phyloP scores from a whole-genome alignment of 768 basidiomycete species.

The Trametes punicea region DNA sequence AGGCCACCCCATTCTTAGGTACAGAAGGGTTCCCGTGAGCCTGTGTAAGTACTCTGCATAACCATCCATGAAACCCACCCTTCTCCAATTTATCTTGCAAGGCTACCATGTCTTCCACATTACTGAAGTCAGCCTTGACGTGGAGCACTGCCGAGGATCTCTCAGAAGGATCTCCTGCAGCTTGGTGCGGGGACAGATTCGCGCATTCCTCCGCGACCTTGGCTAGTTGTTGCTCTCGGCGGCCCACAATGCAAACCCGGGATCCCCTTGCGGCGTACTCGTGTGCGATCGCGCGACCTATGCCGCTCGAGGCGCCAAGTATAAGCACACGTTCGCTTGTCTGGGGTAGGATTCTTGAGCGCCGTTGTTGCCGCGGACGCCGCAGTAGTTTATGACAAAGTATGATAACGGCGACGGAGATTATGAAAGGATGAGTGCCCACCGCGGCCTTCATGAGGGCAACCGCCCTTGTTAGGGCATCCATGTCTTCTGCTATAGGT shows the following conservation, averaged over 20 bases:
- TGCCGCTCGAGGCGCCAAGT: constrained; percentile 81
- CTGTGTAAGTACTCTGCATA: neutral
- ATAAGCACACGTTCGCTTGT: constrained; percentile 69
- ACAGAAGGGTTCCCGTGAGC: neutral
- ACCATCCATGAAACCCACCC: constrained; percentile 42
- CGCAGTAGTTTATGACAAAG: constrained; percentile 11
- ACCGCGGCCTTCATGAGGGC: neutral
- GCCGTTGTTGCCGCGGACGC: constrained; percentile 18
- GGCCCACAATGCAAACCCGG: constrained; percentile 68
- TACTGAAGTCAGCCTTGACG: constrained; percentile 60
- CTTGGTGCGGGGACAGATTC: constrained; percentile 21
- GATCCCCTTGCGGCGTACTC: constrained; percentile 76
- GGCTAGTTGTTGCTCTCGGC: constrained; percentile 52
- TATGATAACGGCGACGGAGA: constrained; percentile 14
- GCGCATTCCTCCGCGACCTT: constrained; percentile 62
- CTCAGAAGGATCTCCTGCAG: constrained; percentile 19
- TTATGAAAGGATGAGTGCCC: constrained; percentile 3
- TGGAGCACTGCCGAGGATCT: constrained; percentile 40
- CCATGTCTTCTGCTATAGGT: neutral
- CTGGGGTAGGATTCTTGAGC: constrained; percentile 35
- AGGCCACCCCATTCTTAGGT: constrained; percentile 71
- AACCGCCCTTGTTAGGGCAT: neutral
- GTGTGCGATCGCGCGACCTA: constrained; percentile 69
- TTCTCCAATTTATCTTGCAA: constrained; percentile 50
- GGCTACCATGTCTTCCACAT: constrained; percentile 61